A percentile compares a stretch with the other conserved stretches of the same genome.
Conservation (phyloP, 257 asterid genomes). For the Nemophila menziesii region DNA sequence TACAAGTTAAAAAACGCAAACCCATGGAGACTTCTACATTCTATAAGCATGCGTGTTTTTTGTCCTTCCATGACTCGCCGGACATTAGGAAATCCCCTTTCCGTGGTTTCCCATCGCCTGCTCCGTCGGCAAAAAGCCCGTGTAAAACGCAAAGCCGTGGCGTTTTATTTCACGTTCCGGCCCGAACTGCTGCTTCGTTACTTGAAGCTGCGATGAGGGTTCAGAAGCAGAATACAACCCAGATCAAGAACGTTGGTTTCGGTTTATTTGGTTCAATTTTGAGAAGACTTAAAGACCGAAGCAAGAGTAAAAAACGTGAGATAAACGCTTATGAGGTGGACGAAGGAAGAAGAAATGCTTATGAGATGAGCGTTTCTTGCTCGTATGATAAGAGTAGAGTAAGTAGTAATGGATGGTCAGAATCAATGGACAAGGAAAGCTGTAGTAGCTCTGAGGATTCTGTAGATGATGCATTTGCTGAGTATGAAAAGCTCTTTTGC, state of each 20-base stretch:
- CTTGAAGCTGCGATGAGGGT: constrained; percentile 79
- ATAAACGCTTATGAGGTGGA: constrained; percentile 5
- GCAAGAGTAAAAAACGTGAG: constrained; percentile 30
- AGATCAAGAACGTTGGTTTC: constrained; percentile 25
- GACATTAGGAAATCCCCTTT: constrained; percentile 46
- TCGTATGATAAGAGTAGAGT: constrained; percentile 21
- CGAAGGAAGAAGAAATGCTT: neutral
- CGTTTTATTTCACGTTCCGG: constrained; percentile 51
- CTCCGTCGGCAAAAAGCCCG: constrained; percentile 21
- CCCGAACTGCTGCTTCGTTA: constrained; percentile 52
- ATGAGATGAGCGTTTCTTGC: constrained; percentile 8
- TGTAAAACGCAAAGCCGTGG: constrained; percentile 26
- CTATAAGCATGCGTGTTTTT: constrained; percentile 49
- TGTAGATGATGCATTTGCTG: constrained; percentile 6
- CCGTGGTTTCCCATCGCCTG: constrained; percentile 37
- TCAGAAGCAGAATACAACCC: constrained; percentile 38
- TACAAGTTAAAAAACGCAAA: constrained; percentile 26
- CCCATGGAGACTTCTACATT: constrained; percentile 20
- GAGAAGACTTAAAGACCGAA: constrained; percentile 46
- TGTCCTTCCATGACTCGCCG: constrained; percentile 46
- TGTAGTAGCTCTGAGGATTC: constrained; percentile 18
- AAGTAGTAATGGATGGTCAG: constrained; percentile 38
- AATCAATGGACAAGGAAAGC: constrained; percentile 27
- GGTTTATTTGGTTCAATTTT: constrained; percentile 55
- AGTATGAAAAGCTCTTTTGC: constrained; percentile 10